These are phyloP conservation scores for Larix kaempferi DNA, from an alignment of 75 land plant genomes.

Conservation along the genomic window DNA sequence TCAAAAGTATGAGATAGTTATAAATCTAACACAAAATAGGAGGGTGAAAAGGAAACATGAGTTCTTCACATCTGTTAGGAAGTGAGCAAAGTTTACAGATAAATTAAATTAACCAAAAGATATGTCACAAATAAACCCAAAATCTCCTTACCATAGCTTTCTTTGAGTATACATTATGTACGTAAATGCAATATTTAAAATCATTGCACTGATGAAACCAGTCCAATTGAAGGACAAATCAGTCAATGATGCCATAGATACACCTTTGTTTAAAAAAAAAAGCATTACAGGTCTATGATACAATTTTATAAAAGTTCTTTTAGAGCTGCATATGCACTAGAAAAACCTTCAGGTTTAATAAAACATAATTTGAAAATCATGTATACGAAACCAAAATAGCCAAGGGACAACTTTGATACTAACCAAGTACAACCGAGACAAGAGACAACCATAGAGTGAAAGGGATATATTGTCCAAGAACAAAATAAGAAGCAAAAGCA, in stretches of 20 bases:
- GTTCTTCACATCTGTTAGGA: not conserved
- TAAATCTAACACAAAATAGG: not conserved
- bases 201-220: too few relatives aligned
- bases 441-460: slow-evolving; percentile 81
- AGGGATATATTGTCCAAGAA: slow-evolving; percentile 90
- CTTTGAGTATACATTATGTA: slow-evolving; percentile 96
- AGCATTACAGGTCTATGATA: not conserved
- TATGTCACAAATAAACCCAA: not conserved
- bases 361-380: not conserved
- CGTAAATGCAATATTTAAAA: slow-evolving; percentile 93
- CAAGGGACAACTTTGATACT: not conserved
- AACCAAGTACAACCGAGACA: slow-evolving; percentile 91
- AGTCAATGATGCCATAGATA: slow-evolving; percentile 98
- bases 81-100: not conserved
- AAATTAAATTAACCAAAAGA: not conserved
- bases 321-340: not conserved
- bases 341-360: too few relatives aligned
- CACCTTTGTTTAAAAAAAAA: slow-evolving; percentile 47
- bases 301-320: not conserved
- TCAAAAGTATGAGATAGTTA: not conserved
- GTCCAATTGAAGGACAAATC: too few relatives aligned
- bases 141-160: slow-evolving; percentile 81
- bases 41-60: not conserved
- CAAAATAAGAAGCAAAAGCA: slow-evolving; percentile 96
- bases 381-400: not conserved